Evolutionary conservation across 164 flowering plant species (phyloP).

Genomic region (Chloranthus sessilifolius): DNA sequence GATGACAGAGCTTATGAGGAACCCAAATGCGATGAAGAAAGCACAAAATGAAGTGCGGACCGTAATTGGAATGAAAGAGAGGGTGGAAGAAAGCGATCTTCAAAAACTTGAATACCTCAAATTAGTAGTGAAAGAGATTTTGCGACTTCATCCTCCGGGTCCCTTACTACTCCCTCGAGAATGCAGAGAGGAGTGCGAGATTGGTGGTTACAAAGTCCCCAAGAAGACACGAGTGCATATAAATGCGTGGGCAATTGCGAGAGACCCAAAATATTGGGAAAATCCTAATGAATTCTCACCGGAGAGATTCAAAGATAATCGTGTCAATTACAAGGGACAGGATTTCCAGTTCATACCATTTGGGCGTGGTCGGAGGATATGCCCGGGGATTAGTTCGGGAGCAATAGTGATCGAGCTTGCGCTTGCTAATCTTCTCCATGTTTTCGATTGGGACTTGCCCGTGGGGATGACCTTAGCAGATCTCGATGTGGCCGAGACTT

Average conservation of each 20-base stretch:
- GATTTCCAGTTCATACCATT: slow-evolving; percentile 11
- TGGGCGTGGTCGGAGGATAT: slow-evolving; percentile 13
- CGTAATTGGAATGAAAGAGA: not conserved
- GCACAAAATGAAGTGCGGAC: slow-evolving; percentile 11
- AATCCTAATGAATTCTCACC: slow-evolving; percentile 8
- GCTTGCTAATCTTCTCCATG: slow-evolving; percentile 7
- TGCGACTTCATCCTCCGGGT: slow-evolving; percentile 1
- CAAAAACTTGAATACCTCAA: slow-evolving; percentile 8
- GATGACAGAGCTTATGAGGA: slow-evolving; percentile 11
- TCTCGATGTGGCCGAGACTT: slow-evolving; percentile 10
- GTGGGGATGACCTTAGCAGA: slow-evolving; percentile 7
- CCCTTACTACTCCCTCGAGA: slow-evolving; percentile 10
- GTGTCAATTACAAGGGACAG: slow-evolving; percentile 7
- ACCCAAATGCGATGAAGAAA: slow-evolving; percentile 10
- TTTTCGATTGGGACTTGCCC: slow-evolving; percentile 13
- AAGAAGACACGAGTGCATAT: slow-evolving; percentile 5
- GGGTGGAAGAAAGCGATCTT: slow-evolving; percentile 1
- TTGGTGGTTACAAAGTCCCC: slow-evolving; percentile 12
- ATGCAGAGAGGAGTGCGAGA: slow-evolving; percentile 6
- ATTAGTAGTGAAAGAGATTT: slow-evolving; percentile 7
- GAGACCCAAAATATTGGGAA: slow-evolving; percentile 8
- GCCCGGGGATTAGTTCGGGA: slow-evolving; percentile 9
- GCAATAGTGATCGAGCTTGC: slow-evolving; percentile 4
- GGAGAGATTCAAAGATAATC: slow-evolving; percentile 5
- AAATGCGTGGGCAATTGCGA: slow-evolving; percentile 11